Evolutionary conservation across 2,329 filamentous ascomycete genomes (phyloP).

Genomic region (Ophiostoma sp.): DNA sequence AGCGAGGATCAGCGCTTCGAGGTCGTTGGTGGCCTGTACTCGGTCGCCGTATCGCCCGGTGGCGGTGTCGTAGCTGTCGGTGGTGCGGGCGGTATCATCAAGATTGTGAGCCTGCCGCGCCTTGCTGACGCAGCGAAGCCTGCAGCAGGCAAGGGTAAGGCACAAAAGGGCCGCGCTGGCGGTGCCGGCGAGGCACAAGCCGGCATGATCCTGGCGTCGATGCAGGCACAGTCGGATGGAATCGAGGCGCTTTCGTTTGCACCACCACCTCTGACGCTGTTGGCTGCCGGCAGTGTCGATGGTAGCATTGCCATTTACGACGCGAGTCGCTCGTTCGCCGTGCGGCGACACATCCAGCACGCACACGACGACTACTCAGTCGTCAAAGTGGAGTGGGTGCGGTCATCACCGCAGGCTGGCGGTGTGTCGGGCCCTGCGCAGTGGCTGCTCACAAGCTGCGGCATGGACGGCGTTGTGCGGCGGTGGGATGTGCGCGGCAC

Average conservation of each 20-base stretch:
- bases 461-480: conserved; percentile 85
- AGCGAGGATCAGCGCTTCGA: conserved; percentile 81
- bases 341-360: conserved; percentile 73
- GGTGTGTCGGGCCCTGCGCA: conserved; percentile 18
- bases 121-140: conserved; percentile 31
- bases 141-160: conserved; percentile 2
- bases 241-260: conserved; percentile 73
- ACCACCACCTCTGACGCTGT: conserved; percentile 46
- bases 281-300: conserved; percentile 64
- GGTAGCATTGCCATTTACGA: conserved; percentile 83
- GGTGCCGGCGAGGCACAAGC: conserved; percentile 33
- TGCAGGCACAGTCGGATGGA: conserved; percentile 69
- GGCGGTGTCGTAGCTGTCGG: conserved; percentile 78
- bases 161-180: conserved; percentile 21
- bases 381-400: conserved; percentile 85
- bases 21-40: conserved; percentile 87
- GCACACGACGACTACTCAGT: conserved; percentile 86
- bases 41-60: conserved; percentile 73
- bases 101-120: conserved; percentile 76
- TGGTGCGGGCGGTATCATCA: conserved; percentile 79
- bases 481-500: conserved; percentile 74
- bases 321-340: conserved; percentile 74
- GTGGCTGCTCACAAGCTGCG: conserved; percentile 78
- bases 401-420: conserved; percentile 24
- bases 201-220: conserved; percentile 67